A percentile compares a stretch with the other conserved stretches of the same genome.
These are phyloP conservation scores for Heterobasidion occidentale DNA, from an alignment of 1,284 basidiomycete species.

Conservation along the genomic window DNA sequence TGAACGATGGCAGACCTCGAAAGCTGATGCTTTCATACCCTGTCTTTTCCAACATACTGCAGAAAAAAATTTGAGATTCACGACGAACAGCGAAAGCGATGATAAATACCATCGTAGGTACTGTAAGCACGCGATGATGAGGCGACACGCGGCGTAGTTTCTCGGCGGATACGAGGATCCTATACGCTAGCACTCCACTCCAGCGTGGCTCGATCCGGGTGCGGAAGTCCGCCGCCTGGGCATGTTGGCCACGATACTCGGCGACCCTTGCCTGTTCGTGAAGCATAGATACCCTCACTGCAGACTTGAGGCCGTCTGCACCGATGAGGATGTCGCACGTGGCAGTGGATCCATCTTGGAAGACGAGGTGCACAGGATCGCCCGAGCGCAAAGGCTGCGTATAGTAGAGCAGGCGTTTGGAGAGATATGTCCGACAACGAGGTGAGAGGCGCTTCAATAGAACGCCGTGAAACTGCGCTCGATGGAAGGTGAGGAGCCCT, in stretches of 20 bases:
- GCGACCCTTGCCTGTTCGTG: conserved; percentile 14
- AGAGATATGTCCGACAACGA: conserved; percentile 23
- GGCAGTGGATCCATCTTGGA: conserved; percentile 33
- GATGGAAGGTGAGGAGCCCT: conserved; percentile 31
- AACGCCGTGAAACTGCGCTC: conserved; percentile 34
- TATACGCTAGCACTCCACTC: conserved; percentile 32
- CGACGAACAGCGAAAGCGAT: not conserved
- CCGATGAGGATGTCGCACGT: conserved; percentile 41
- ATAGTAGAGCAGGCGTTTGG: conserved; percentile 32
- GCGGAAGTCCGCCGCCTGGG: conserved; percentile 14
- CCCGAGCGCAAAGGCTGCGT: conserved; percentile 15
- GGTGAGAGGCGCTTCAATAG: conserved; percentile 26
- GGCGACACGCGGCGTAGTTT: conserved; percentile 23
- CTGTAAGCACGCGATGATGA: conserved; percentile 23
- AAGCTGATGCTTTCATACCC: conserved; percentile 16
- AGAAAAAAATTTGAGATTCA: not conserved
- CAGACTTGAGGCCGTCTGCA: conserved; percentile 36
- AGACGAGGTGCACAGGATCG: conserved; percentile 27
- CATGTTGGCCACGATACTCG: conserved; percentile 7
- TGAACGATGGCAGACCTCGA: not conserved
- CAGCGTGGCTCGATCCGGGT: conserved; percentile 23
- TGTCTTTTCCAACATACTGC: conserved; percentile 35
- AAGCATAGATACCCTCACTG: conserved; percentile 18
- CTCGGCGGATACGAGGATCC: conserved; percentile 29
- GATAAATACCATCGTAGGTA: conserved; percentile 27